Evolutionary conservation across 441 rosid genomes (phyloP).

Genomic region (Pelargonium australe): DNA sequence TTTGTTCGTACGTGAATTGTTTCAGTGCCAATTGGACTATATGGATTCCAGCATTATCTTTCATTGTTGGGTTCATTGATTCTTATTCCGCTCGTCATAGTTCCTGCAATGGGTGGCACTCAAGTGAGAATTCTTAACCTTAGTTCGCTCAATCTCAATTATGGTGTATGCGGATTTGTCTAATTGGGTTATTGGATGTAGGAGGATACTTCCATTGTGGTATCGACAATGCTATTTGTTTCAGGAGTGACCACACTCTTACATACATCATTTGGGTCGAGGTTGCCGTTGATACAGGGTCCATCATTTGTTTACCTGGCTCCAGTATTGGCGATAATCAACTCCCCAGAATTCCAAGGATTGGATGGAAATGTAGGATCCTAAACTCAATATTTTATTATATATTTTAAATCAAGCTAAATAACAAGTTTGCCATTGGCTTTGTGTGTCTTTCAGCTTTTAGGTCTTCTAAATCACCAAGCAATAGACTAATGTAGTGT

Average conservation of each 20-base stretch:
- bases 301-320: slow-evolving; percentile 90
- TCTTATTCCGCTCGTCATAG: slow-evolving; percentile 84
- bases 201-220: slow-evolving; percentile 83
- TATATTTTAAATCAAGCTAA: neutral
- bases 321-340: slow-evolving; percentile 77
- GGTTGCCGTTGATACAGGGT: slow-evolving; percentile 93
- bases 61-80: slow-evolving; percentile 84
- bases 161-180: slow-evolving; percentile 16
- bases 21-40: slow-evolving; percentile 88
- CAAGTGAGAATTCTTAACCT: slow-evolving; percentile 47
- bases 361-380: slow-evolving; percentile 76
- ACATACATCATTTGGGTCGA: slow-evolving; percentile 82
- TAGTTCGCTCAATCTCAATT: neutral
- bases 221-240: slow-evolving; percentile 79
- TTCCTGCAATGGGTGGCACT: slow-evolving; percentile 97
- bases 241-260: slow-evolving; percentile 83
- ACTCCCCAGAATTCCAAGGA: slow-evolving; percentile 82
- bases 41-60: slow-evolving; percentile 90
- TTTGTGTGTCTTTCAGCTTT: too few species aligned
- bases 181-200: slow-evolving; percentile 47
- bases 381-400: neutral
- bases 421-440: too few species aligned
- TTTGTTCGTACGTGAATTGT: neutral
- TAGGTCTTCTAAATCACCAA: too few species aligned
- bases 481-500: too few species aligned